Evolutionary conservation across 2,329 filamentous ascomycete species (phyloP).

Genomic region (Aquanectria penicillioides): DNA sequence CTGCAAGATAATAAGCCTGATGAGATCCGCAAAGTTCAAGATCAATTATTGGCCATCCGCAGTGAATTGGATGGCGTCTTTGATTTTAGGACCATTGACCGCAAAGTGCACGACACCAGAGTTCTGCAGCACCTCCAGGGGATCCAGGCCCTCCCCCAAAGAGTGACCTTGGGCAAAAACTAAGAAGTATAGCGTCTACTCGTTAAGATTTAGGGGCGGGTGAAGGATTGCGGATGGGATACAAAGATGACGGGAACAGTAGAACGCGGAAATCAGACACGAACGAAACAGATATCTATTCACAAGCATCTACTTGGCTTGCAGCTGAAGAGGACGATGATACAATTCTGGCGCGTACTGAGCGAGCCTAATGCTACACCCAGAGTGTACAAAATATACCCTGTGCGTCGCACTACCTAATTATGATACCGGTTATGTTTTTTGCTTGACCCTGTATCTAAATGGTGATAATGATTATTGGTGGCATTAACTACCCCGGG

Average conservation of each 20-base stretch:
- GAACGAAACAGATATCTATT: not conserved
- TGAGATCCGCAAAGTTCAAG: constrained; percentile 64
- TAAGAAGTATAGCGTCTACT: constrained; percentile 19
- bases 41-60: constrained; percentile 58
- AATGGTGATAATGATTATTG: not conserved
- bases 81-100: constrained; percentile 62
- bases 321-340: constrained; percentile 1
- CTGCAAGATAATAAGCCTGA: constrained; percentile 67
- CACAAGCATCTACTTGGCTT: not conserved
- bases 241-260: constrained; percentile 1
- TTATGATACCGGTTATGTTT: not conserved
- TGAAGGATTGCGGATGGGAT: not conserved
- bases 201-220: not conserved
- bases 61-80: constrained; percentile 62
- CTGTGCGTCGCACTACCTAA: constrained; percentile 1
- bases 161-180: constrained; percentile 47
- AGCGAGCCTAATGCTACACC: not conserved
- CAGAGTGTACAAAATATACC: constrained; percentile 14
- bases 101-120: constrained; percentile 64
- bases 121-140: constrained; percentile 51
- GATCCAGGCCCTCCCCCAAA: constrained; percentile 51
- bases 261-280: not conserved
- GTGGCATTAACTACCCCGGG: not conserved
- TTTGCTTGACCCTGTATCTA: constrained; percentile 1
- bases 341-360: not conserved